Conservation (phyloP, 129 eudicot genomes). For the Centella asiatica region DNA sequence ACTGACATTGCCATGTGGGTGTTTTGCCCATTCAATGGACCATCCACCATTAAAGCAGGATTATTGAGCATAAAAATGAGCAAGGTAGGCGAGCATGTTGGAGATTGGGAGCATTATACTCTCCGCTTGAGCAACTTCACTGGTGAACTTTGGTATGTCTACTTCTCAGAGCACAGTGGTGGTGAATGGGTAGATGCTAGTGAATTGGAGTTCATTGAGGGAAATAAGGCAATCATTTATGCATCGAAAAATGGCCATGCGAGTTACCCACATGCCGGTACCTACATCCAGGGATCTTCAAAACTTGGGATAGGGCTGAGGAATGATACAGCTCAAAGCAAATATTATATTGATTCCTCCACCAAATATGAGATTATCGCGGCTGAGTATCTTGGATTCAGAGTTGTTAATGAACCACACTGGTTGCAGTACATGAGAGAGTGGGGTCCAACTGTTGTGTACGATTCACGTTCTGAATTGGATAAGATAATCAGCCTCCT, state of each 20-base stretch:
- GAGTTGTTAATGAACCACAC: conserved; percentile 36
- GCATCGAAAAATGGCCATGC: conserved; percentile 81
- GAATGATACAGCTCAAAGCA: conserved; percentile 62
- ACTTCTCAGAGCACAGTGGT: conserved; percentile 81
- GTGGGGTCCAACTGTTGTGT: conserved; percentile 92
- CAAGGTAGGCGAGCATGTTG: conserved; percentile 66
- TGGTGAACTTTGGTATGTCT: conserved; percentile 68
- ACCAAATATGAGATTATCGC: conserved; percentile 52
- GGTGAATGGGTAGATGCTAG: conserved; percentile 75
- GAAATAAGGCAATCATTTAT: conserved; percentile 71
- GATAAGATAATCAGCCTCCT: conserved; percentile 71
- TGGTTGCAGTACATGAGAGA: conserved; percentile 98
- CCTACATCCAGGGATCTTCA: conserved; percentile 59
- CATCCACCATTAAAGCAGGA: conserved; percentile 61
- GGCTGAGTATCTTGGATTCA: conserved; percentile 68
- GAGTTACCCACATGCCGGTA: conserved; percentile 77
- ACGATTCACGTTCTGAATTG: conserved; percentile 56
- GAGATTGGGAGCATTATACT: conserved; percentile 95
- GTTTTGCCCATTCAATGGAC: conserved; percentile 93
- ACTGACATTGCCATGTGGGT: conserved; percentile 92
- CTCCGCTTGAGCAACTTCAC: conserved; percentile 82
- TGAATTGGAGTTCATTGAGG: conserved; percentile 61
- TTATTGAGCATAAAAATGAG: conserved; percentile 33
- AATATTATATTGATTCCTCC: conserved; percentile 60
- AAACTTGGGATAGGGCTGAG: conserved; percentile 67